These are phyloP conservation scores for Magnusiomyces magnusii DNA, from an alignment of 1,139 yeast genomes.

Conservation along the genomic window DNA sequence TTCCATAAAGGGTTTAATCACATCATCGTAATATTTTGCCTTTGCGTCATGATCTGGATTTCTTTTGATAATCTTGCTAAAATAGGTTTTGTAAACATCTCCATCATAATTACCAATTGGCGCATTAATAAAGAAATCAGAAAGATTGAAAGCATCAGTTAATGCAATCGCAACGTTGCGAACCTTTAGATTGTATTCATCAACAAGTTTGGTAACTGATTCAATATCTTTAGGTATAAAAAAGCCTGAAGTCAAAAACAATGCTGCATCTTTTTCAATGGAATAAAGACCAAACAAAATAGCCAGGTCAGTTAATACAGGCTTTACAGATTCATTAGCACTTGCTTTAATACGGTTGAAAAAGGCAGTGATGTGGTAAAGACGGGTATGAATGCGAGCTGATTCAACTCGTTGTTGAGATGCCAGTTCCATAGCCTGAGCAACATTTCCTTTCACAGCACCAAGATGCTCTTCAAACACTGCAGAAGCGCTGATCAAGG, in stretches of 20 bases:
- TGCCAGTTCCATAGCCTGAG: slow-evolving; percentile 32
- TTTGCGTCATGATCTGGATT: slow-evolving; percentile 29
- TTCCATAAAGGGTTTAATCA: slow-evolving; percentile 37
- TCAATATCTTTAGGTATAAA: slow-evolving; percentile 36
- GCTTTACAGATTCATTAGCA: slow-evolving; percentile 25
- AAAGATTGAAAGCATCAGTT: slow-evolving; percentile 83
- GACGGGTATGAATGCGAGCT: slow-evolving; percentile 32
- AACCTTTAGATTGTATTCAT: slow-evolving; percentile 33
- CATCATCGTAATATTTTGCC: slow-evolving; percentile 36
- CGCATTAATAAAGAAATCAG: slow-evolving; percentile 79
- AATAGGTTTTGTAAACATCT: slow-evolving; percentile 74
- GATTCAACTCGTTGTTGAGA: slow-evolving; percentile 34
- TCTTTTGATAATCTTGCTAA: slow-evolving; percentile 33
- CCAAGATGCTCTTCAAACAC: slow-evolving; percentile 17
- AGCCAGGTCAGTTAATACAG: slow-evolving; percentile 43
- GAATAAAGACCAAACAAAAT: slow-evolving; percentile 60
- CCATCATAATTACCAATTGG: slow-evolving; percentile 83
- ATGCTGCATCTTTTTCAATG: slow-evolving; percentile 68
- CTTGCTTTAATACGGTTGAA: slow-evolving; percentile 23
- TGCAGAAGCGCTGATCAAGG: slow-evolving; percentile 28
- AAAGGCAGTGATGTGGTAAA: slow-evolving; percentile 30
- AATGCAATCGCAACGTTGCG: slow-evolving; percentile 70
- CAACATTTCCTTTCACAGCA: slow-evolving; percentile 22
- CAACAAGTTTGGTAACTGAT: slow-evolving; percentile 31
- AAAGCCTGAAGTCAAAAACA: slow-evolving; percentile 60